phyloP scores from a whole-genome alignment of 345 rosid genomes.

The Gossypium herbaceum region DNA sequence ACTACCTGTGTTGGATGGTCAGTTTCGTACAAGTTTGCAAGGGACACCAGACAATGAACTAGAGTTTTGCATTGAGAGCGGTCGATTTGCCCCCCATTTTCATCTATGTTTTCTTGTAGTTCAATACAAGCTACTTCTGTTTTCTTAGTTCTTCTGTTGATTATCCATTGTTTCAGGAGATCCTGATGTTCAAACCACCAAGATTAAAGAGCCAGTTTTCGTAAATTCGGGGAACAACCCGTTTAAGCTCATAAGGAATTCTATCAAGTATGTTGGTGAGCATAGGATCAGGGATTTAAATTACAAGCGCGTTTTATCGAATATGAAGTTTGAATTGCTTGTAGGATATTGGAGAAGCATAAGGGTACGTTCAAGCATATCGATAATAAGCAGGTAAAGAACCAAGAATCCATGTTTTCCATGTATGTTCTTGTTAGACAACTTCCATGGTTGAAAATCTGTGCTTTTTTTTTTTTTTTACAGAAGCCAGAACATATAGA shows the following conservation, averaged over 20 bases:
- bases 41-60: constrained; percentile 45
- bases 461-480: not conserved
- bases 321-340: not conserved
- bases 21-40: constrained; percentile 45
- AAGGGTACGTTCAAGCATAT: constrained; percentile 49
- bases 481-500: constrained; percentile 54
- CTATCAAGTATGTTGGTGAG: constrained; percentile 36
- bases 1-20: constrained; percentile 55
- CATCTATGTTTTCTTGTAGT: not conserved
- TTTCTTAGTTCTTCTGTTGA: not conserved
- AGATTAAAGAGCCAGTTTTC: constrained; percentile 40
- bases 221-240: constrained; percentile 54
- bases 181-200: constrained; percentile 31
- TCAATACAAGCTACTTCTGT: not conserved
- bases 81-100: constrained; percentile 16
- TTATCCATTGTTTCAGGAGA: constrained; percentile 36
- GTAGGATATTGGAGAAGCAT: constrained; percentile 52
- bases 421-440: not conserved
- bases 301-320: not conserved
- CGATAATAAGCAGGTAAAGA: constrained; percentile 46
- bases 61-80: constrained; percentile 54
- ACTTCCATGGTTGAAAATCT: not conserved
- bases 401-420: not conserved
- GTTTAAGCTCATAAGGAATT: constrained; percentile 45
- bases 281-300: not conserved